Conservation (phyloP, 2,329 filamentous ascomycete genomes). For the Gyromitra esculenta region DNA sequence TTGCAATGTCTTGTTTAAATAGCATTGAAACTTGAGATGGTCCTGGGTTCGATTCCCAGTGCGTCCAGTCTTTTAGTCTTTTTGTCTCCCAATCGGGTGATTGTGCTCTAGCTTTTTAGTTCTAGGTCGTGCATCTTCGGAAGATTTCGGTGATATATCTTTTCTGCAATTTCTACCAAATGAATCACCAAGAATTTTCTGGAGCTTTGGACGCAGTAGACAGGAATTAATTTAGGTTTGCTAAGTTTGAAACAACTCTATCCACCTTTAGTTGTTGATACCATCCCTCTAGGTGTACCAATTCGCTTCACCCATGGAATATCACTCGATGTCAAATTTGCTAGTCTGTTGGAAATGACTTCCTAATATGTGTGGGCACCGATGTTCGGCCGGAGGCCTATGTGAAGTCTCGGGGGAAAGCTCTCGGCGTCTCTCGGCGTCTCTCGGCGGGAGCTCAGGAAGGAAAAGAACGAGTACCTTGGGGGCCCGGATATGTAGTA, state of each 20-base stretch:
- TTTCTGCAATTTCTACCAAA: background rate
- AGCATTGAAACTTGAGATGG: constrained; percentile 35
- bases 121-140: background rate
- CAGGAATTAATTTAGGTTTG: background rate
- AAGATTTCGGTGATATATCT: background rate
- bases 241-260: background rate
- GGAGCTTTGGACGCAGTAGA: background rate
- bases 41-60: constrained; percentile 47
- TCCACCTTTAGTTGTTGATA: background rate
- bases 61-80: constrained; percentile 24
- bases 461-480: too few species aligned
- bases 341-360: background rate
- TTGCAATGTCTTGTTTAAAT: constrained; percentile 9
- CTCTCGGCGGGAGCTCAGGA: too few species aligned
- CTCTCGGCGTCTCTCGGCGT: too few species aligned
- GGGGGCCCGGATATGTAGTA: too few species aligned
- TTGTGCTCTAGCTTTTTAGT: background rate
- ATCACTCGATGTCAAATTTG: background rate
- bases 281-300: background rate
- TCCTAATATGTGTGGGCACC: too few species aligned
- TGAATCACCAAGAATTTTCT: background rate
- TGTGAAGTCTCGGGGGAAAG: too few species aligned
- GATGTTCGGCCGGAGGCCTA: too few species aligned
- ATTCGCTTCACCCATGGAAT: background rate
- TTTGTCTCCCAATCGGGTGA: background rate